Base-by-base conservation (phyloP, 2,329 filamentous ascomycete species). In the Claviceps monticola region DNA sequence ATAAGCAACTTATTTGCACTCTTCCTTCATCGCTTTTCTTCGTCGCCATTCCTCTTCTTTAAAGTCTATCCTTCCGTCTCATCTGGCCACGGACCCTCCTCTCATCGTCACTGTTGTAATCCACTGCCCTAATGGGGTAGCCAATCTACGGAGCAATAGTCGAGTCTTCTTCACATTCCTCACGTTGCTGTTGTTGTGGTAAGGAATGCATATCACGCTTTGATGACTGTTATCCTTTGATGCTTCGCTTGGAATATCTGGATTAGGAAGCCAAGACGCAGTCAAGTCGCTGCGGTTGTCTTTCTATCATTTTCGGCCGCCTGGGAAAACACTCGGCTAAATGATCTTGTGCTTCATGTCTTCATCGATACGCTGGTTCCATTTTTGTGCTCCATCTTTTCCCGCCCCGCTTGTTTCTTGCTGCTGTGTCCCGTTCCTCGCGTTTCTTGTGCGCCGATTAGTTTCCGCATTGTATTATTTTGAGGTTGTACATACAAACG, bases 251-350 rank as follows among this genome's bases (percentile, higher is more conserved):
- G 39, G 19, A 44, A 7, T 44, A 14, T 21, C 51, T 37, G 7
- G 14, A 53, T 53, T 16, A 46, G 44, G 51, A 37, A 52, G 50
- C 50, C 51, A 53, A 53, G 54, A 34, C 46, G 49, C 46, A 44
- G 43, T 6, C 16, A 19, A 17, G 23, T 11, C 38, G 5, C 13
- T 9, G 38, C 17, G 47, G 6, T 36, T 49, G 23, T 14, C 21
- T n/a, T 41, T n/a, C 14, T 41, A 3, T n/a, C 34, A 11, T 37
- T 47, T 21, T 47, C 21, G n/a, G 19, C 38, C 38, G 16, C 14
- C 5, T 21, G 42, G 43, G 23, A 29, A 45, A 8, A 19, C 13
- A 23, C 2, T 43, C 11, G 42, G 23, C 42, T 23, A 8, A 43
- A 44, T 9, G 42, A 17, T 44, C 14, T 44, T 44, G 19, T 44